Percentiles rank a stretch among this genome's conserved stretches.
These are phyloP conservation scores for Phialophora expanda DNA, from an alignment of 2,329 filamentous ascomycete genomes.

Conservation along the genomic window DNA sequence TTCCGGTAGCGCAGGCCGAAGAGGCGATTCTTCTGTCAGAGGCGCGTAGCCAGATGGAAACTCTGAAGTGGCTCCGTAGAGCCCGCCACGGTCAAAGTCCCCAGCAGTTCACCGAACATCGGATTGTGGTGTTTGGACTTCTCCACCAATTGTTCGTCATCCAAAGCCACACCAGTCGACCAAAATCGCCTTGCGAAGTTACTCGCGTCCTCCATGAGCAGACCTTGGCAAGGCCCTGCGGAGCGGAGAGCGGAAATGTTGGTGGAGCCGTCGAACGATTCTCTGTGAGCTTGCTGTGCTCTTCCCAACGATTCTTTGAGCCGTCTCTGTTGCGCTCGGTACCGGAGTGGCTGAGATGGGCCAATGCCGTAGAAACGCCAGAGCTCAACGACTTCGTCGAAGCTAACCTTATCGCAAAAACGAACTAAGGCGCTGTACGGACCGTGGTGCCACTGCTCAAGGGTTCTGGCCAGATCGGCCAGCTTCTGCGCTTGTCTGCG, in stretches of 20 bases:
- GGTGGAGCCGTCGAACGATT: background rate
- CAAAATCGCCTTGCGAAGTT: background rate
- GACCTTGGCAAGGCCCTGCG: background rate
- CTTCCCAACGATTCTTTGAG: background rate
- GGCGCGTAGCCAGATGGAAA: slow-evolving; percentile 62
- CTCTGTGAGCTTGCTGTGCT: background rate
- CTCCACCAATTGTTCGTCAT: background rate
- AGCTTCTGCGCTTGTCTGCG: slow-evolving; percentile 54
- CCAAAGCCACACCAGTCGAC: background rate
- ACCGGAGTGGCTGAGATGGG: background rate
- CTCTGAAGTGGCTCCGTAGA: slow-evolving; percentile 59
- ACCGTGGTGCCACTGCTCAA: slow-evolving; percentile 53
- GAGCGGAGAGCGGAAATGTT: background rate
- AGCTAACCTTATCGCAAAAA: slow-evolving; percentile 58
- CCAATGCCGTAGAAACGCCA: background rate
- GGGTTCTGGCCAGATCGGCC: slow-evolving; percentile 45
- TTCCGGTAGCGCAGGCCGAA: slow-evolving; percentile 38
- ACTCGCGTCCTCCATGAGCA: background rate
- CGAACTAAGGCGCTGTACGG: slow-evolving; percentile 54
- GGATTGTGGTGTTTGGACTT: slow-evolving; percentile 42
- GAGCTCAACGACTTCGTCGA: slow-evolving; percentile 39
- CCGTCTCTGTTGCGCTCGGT: background rate
- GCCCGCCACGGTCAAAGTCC: slow-evolving; percentile 51
- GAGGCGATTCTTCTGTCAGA: slow-evolving; percentile 49
- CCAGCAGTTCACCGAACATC: slow-evolving; percentile 50